Base-by-base conservation (phyloP, 768 basidiomycete species). In the Panus rudis region DNA sequence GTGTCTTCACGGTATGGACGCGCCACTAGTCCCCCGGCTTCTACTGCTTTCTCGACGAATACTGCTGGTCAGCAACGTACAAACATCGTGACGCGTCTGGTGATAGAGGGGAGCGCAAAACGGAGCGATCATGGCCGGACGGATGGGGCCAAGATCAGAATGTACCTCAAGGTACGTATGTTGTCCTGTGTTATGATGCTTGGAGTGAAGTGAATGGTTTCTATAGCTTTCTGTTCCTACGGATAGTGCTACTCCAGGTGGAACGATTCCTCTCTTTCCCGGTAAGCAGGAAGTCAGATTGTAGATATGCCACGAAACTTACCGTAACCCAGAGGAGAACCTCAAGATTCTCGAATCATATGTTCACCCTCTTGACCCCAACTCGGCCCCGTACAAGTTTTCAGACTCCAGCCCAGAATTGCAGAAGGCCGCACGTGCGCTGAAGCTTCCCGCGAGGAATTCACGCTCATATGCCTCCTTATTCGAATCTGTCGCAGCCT, bases 381-480 rank as follows among this genome's bases (percentile, higher is more conserved):
- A 75, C 47, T 85, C 81, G 4, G 71, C 71, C 2, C 87, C 87
- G 6, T 90, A 87, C 64, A 77, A 76, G 56, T 88, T 88, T 57
- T 84, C 83, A 4, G 71, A 80, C 0, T 59, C 73, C 2, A 59
- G 72, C 22, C 83, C 85, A 11, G 66, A 83, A 11, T 69, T 90
- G 3, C 73, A 78, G 51, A 78, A 73, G 40, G 84, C 86, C 8
- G 81, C 79, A 6, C 73, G 76, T 22, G 80, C 83, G 16, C 68
- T 90, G 16, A 80, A 76, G 49, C 68, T 86, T 2, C 80, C 79
- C 30, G 65, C 75, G 1, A 76, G 76, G 13, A 78, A 78, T 4
- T 57, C 68, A 25, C 73, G 81, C 40, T 71, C 77, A 0, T 90
- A 84, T 55, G 61, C 74, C 28, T 66, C 74, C n/a, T 67, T 75